These are phyloP conservation scores for Henckelia pumila DNA, from an alignment of 257 asterid genomes.

Conservation along the genomic window DNA sequence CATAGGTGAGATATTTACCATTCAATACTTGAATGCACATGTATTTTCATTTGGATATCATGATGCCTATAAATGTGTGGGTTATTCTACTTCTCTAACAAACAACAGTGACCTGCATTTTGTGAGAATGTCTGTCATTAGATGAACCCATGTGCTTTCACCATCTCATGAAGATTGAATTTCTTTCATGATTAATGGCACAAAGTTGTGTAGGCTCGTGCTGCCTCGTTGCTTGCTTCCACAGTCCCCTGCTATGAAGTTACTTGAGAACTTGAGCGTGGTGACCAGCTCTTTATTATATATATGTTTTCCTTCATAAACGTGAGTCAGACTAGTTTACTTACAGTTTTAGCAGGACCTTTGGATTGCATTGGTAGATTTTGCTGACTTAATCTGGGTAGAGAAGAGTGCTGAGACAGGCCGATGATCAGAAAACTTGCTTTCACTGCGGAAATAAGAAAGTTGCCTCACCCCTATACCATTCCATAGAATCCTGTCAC, in stretches of 20 bases:
- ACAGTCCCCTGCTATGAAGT: slow-evolving; percentile 37
- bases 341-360: slow-evolving; percentile 43
- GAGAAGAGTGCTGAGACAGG: slow-evolving; percentile 89
- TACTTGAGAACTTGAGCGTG: slow-evolving; percentile 20
- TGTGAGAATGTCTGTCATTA: slow-evolving; percentile 11
- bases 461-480: slow-evolving; percentile 86
- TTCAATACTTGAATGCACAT: slow-evolving; percentile 15
- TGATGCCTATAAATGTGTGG: slow-evolving; percentile 24
- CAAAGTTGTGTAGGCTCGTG: slow-evolving; percentile 13
- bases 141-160: slow-evolving; percentile 14
- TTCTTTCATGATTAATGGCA: slow-evolving; percentile 43
- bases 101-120: slow-evolving; percentile 14
- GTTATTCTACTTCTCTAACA: slow-evolving; percentile 21
- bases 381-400: slow-evolving; percentile 44
- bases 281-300: not conserved
- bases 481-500: slow-evolving; percentile 87
- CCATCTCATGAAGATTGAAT: slow-evolving; percentile 23
- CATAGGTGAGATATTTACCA: slow-evolving; percentile 18
- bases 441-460: slow-evolving; percentile 90
- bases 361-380: slow-evolving; percentile 31
- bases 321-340: slow-evolving; percentile 21
- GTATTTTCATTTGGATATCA: slow-evolving; percentile 22
- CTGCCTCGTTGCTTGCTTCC: slow-evolving; percentile 35
- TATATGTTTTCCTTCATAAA: not conserved
- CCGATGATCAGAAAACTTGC: slow-evolving; percentile 88